Evolutionary conservation across 192 early-diverging fungal species (phyloP), one percentile per base, ranked within the genome.

Genomic region (Helicostylum pulchrum): DNA sequence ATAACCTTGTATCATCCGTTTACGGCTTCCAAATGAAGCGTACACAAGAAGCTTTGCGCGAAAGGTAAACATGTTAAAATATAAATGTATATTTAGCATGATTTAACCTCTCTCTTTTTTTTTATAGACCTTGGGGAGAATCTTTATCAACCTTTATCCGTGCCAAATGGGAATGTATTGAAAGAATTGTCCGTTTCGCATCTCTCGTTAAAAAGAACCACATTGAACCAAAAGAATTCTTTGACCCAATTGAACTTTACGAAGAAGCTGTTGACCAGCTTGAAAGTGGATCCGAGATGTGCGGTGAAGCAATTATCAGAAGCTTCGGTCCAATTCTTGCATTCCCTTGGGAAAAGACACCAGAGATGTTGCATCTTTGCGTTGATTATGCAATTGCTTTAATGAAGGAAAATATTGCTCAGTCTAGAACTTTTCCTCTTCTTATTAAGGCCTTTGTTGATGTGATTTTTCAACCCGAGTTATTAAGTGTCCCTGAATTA

Each of bases 231-330:
- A 51, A 42, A 2, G 20, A 39, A 26, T 8, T 50, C 0, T 70
- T 70, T 44, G 68, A 70, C 57, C 53, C 68, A 15, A 5, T 39
- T 12, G 49, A 46, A 17, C 10, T 73, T 1, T 73, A 64, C 43
- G 60, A 63, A 12, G 26, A 51, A 31, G 71, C 55, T 44, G 56
- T 73, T 7, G 71, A 73, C 5, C 61, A 73, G 46, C 21, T 73
- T 12, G 71, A 73, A 53, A 53, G 54, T 45, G 71, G 65, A 0
- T 67, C 65, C 2, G 66, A 73, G 10, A 9, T 59, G 11, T 67
- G 71, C 31, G 65, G 48, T 1, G 62, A 68, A 50, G 48, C 71
- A 3, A 67, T 73, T 21, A 59, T 73, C 34, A 45, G 59, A 44
- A 51, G 61, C 15, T 48, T 73, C 20, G 53, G 49, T 3, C 42